Percentiles rank a stretch among this genome's conserved stretches.
Conservation (phyloP, 1,284 basidiomycete genomes). For the Ceratobasidium sp. region DNA sequence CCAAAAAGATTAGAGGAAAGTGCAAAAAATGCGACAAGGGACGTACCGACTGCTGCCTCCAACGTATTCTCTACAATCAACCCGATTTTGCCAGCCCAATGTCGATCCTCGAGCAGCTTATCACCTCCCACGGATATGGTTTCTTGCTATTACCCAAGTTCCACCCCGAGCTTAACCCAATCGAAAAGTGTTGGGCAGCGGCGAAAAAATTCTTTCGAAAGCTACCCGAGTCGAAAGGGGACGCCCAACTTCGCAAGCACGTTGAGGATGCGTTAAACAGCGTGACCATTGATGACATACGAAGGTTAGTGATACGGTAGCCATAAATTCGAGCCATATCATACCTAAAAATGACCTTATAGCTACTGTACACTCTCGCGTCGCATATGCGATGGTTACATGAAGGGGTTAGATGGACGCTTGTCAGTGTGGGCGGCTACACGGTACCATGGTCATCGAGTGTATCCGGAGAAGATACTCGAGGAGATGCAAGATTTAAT, state of each 20-base stretch:
- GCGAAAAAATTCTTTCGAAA: conserved; percentile 42
- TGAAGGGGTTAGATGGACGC: no score
- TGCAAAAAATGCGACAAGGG: conserved; percentile 28
- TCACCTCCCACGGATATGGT: conserved; percentile 10
- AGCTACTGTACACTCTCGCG: no score
- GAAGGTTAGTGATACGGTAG: conserved; percentile 18
- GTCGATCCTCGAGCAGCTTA: conserved; percentile 38
- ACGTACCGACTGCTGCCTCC: conserved; percentile 34
- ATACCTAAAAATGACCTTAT: no score
- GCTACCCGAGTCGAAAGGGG: conserved; percentile 8
- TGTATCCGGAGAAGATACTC: no score
- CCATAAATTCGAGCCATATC: no score
- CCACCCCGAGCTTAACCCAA: conserved; percentile 46
- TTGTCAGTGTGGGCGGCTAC: no score
- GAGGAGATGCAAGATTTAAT: no score
- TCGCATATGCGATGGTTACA: no score
- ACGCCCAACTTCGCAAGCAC: conserved; percentile 15
- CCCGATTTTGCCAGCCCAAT: conserved; percentile 40
- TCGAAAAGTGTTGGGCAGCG: conserved; percentile 46
- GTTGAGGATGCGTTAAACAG: conserved; percentile 17
- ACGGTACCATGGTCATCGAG: no score
- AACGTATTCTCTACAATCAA: conserved; percentile 32
- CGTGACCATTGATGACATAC: conserved; percentile 11
- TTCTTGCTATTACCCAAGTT: conserved; percentile 46
- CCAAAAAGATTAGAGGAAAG: conserved; percentile 9